Evolutionary conservation across 495 filamentous ascomycete species (phyloP), one percentile per base, ranked within the genome.

Genomic region (Trichoderma asperelloides): DNA sequence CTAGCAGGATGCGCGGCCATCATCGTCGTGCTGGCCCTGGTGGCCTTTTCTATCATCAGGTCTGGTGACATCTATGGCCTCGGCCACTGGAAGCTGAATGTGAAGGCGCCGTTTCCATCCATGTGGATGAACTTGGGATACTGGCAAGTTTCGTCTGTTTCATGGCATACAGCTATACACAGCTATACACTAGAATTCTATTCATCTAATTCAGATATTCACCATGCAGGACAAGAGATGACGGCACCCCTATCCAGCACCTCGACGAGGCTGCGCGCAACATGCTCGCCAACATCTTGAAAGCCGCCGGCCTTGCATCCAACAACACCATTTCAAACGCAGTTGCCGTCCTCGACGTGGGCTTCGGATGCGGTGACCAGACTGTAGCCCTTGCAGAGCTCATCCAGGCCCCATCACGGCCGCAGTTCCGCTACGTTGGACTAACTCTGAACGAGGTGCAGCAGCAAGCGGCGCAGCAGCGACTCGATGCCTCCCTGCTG

Each of bases 301-400:
- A 68, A 25, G 69, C 71, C 15, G 76, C 79, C 1, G 71, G 71
- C 25, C 70, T 79, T 28, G 69, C 74, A 51, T 66, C 63, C 21
- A 64, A 13, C 30, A 21, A 72, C 15, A 15, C 8, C 37, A 28
- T 13, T 60, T 2, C 43, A 4, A 62, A 67, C 30, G 66, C 23
- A 23, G 27, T 80, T 3, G 72, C 69, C 21, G 45, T 84, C 11
- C 63, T 84, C 12, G 82, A 84, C 68, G 73, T 84, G 2, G 82
- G 82, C 21, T 79, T 82, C 62, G 81, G 82, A 9, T 84, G 82
- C 57, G 82, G 82, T 23, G 81, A 83, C 67, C 82, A 84, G 68
- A 77, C 75, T 1, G 11, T 80, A 2, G 72, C 77, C 57, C 27
- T 82, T 23, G 69, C 45, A 27, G 11, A 68, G 16, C 40, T 65